A percentile compares a stretch with the other conserved stretches of the same genome.
phyloP scores from a whole-genome alignment of 1,139 yeast genomes.

The Eremothecium sinecaudum region DNA sequence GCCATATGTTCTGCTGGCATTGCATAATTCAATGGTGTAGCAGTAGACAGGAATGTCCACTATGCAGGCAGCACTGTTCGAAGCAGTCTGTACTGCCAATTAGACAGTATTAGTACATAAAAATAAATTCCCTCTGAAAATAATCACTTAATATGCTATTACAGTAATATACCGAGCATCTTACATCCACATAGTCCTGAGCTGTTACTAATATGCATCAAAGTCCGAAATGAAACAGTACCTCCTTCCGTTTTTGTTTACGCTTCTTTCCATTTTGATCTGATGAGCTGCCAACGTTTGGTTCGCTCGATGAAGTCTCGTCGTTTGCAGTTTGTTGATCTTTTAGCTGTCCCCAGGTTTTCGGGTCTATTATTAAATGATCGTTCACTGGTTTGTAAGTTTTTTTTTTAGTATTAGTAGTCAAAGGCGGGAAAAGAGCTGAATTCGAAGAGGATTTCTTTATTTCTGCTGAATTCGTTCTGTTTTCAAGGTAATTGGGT shows the following conservation, averaged over 20 bases:
- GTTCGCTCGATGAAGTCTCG: conserved; percentile 6
- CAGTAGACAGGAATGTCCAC: conserved; percentile 83
- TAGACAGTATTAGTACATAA: too few species aligned
- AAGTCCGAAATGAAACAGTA: conserved; percentile 38
- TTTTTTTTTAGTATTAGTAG: conserved; percentile 33
- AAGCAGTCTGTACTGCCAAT: conserved; percentile 71
- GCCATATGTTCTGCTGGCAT: conserved; percentile 88
- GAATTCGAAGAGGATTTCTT: conserved; percentile 5
- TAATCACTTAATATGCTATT: too few species aligned
- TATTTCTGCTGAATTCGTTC: too few species aligned
- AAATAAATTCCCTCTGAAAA: too few species aligned
- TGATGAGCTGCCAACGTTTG: conserved; percentile 14
- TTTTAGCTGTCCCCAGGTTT: conserved; percentile 24
- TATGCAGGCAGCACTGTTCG: conserved; percentile 68
- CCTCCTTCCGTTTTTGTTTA: conserved; percentile 38
- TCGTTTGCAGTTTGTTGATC: conserved; percentile 9
- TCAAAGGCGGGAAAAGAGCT: conserved; percentile 42
- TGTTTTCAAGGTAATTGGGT: conserved; percentile 24
- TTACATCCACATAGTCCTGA: too few species aligned
- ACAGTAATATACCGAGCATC: too few species aligned
- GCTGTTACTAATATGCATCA: conserved; percentile 8
- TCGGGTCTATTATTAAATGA: conserved; percentile 26
- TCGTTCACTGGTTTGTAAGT: conserved; percentile 33
- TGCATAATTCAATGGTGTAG: conserved; percentile 86
- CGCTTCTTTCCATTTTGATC: conserved; percentile 20